Base-by-base conservation (phyloP, 1,284 basidiomycete genomes). In the Ustilago hordei region DNA sequence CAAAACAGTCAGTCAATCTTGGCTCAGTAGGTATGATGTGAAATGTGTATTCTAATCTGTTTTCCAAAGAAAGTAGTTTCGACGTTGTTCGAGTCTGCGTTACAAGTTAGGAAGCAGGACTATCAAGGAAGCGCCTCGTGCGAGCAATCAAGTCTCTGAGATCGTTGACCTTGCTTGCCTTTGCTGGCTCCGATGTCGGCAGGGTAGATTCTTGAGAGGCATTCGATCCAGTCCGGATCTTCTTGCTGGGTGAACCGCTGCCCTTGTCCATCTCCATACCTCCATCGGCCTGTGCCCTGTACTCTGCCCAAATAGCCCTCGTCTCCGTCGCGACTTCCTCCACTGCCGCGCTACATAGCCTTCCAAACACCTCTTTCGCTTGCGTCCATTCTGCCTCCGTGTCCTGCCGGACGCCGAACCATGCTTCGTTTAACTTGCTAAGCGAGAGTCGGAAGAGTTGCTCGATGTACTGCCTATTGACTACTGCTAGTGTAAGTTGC, bases 91-190 rank as follows among this genome's bases (percentile, higher is more conserved):
- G n/a, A 19, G 52, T 47, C n/a, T n/a, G 23, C 17, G 38, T 45
- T n/a, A 38, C 11, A 19, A 11, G 11, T 43, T 13, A 60, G 9
- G 58, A 41, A 28, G 55, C 4, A 8, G 55, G 60, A 0, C 59
- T 57, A 23, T 73, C 70, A 28, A 73, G 65, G 61, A 73, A 73
- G 6, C 48, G 53, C 35, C 53, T 64, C 4, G 70, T 73, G 12
- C 65, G 61, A 38, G 70, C 70, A 8, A 73, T 63, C 19, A 73
- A 50, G 3, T 68, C 61, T 17, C 64, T 50, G 35, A 73, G 34
- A 38, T 73, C 57, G 43, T 38, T 53, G 4, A 68, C 58, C 5
- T 61, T 64, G 23, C 47, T 41, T 4, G 4, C 32, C 64, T 67
- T 59, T 32, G 6, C 55, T 41, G 41, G 41, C 8, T 17, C 11